phyloP scores from a whole-genome alignment of 371 early-diverging fungal genomes.

The Lichtheimia ornata region DNA sequence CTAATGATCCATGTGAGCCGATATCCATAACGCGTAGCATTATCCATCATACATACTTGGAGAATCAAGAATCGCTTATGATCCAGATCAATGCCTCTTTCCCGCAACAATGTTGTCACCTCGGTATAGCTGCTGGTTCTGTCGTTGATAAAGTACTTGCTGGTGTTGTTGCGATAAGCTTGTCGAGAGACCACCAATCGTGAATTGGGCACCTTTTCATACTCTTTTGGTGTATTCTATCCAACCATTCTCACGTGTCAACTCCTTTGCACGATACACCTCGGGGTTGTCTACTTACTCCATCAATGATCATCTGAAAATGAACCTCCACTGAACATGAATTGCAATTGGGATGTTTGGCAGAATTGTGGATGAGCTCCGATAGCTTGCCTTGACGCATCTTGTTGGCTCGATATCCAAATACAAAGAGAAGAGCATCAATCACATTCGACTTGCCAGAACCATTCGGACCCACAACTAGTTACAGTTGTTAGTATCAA shows the following conservation, averaged over 20 bases:
- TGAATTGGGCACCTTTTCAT: slow-evolving; percentile 69
- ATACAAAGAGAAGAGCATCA: slow-evolving; percentile 98
- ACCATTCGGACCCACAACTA: slow-evolving; percentile 99
- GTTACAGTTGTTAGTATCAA: neutral
- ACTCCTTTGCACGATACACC: no score
- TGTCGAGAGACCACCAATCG: slow-evolving; percentile 81
- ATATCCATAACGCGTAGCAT: neutral
- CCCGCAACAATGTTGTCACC: slow-evolving; percentile 85
- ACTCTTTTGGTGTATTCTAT: slow-evolving; percentile 63
- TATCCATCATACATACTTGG: slow-evolving; percentile 55
- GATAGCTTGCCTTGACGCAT: slow-evolving; percentile 97
- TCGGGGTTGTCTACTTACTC: slow-evolving; percentile 35
- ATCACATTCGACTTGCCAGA: slow-evolving; percentile 99
- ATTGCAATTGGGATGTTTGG: slow-evolving; percentile 65
- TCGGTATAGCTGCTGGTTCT: slow-evolving; percentile 74
- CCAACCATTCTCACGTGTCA: no score
- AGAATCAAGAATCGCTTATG: slow-evolving; percentile 99
- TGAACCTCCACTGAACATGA: slow-evolving; percentile 94
- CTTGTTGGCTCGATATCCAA: slow-evolving; percentile 99
- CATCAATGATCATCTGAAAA: slow-evolving; percentile 89
- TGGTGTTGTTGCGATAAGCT: slow-evolving; percentile 71
- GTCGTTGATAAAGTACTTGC: slow-evolving; percentile 85
- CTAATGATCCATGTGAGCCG: slow-evolving; percentile 26
- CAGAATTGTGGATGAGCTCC: slow-evolving; percentile 97
- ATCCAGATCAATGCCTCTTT: slow-evolving; percentile 96